Base-by-base conservation (phyloP, 2,329 filamentous ascomycete species). In the Periconia sp. region DNA sequence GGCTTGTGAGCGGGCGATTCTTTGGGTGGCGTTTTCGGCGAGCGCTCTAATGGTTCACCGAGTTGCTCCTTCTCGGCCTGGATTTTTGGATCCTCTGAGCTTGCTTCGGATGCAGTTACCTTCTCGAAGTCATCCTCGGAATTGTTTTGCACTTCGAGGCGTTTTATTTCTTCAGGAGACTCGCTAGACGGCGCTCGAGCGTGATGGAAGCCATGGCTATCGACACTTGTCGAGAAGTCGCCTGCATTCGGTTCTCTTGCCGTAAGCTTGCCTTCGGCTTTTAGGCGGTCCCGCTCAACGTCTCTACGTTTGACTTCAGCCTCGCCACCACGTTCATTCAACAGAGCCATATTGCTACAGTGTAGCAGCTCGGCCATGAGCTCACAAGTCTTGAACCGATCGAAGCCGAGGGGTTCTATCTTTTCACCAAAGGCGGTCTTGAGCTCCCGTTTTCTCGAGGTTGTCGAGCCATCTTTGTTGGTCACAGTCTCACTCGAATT, bases 321-420 rank as follows among this genome's bases (percentile, higher is more conserved):
- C 66, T 99, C 92, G 9, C 91, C 92, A 22, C 92, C 94, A 8
- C 84, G 78, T 66, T 97, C 92, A 65, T 99, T 99, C 54, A 99
- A 76, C 24, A 99, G 77, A 5, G 89, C 92, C 94, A 99, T 99
- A 67, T 99, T 99, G 69, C 92, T 97, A 72, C 94, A 99, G 70
- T 99, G 94, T 26, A 99, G 75, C 31, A 99, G 78, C 71, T 99
- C 94, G 1, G 94, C 94, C 94, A 99, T 97, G 46, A 99, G 78
- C 72, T 99, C 94, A 70, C 94, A 99, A 0, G 94, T 97, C 77
- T 99, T 99, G 78, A 99, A 99, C 15, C 94, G 82, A 71, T 99
- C 94, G 65, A 99, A 99, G 2, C 94, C 94, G 8, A 99, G 80
- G 4, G 94, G 92, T 69, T 97, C 91, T 38, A 99, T 92, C 68